Base-by-base conservation (phyloP, 2,329 filamentous ascomycete genomes). In the Colletotrichum lentis region DNA sequence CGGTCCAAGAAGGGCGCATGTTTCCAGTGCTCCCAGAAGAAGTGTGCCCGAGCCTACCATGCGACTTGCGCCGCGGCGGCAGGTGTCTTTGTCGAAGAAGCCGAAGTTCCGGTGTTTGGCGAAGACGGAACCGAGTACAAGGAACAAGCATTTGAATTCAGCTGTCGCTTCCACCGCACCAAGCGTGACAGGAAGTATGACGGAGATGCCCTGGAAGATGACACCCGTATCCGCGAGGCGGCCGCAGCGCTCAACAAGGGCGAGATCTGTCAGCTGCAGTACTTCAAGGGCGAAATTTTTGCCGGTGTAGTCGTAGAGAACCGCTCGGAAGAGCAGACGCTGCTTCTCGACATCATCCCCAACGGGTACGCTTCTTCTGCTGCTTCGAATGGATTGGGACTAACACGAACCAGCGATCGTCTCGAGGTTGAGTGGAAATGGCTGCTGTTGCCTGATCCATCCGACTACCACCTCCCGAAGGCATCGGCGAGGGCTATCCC, bases 1-100 rank as follows among this genome's bases (percentile, higher is more conserved):
- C 92, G 94, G 41, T 96, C 94, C 39, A 96, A 96, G 78, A 92
- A 91, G 65, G 96, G 96, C n/a, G 93, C 93, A 18, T 97, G 95
- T 80, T 96, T 99, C 81, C 95, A 98, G 78, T 99, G 96, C 79
- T 96, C 93, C 1, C 91, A 93, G 73, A 95, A 94, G 82, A 98
- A 97, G 77, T 99, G 96, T 74, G 91, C 93, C 4, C 86, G 96
- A 71, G 91, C 95, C 10, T 99, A 97, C 79, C 96, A 99, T 77
- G 92, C 95, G 18, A 98, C 94, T 1, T 99, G 96, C 77, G 96
- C 96, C 3, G 91, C 94, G 8, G 90, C 95, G 24, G 95, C 94
- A 43, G 96, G 96, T 64, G 94, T 97, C 2, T 92, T 97, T 76
- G 90, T 97, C 56, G 95, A 99, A 76, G 88, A 93, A 73, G 92